Base-by-base conservation (phyloP, 306 rosid genomes). In the Senna siamea region DNA sequence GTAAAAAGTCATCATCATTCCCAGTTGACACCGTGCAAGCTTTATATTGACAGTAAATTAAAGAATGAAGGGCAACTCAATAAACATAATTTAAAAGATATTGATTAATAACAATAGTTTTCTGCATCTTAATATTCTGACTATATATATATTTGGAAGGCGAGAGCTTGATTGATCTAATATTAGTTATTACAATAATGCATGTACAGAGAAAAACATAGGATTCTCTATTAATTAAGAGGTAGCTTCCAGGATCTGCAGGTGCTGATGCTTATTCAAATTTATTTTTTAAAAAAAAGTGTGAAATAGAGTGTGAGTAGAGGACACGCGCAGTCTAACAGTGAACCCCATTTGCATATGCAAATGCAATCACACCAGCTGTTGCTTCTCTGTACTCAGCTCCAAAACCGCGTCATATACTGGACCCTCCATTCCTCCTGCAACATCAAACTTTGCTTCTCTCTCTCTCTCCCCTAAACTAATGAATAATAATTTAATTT, bases 371-470 rank as follows among this genome's bases (percentile, higher is more conserved):
- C 38, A 55, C 57, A 90, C 92, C 96, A 93, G 98, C 98, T 93
- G 90, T 76, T 79, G 77, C 85, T 79, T 62, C 79, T 72, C 98
- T 93, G 97, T 69, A 87, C 60, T 70, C 93, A 84, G 57, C 77
- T 79, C 82, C 57, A 61, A 93, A 89, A 89, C 77, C 98, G 98
- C 98, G 98, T 93, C 38, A 26, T 5, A 37, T 26, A 26, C 3
- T 40, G 81, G 72, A 41, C 76, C 62, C 72, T 58, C 75, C 15
- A 67, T 60, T 62, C 56, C 66, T 73, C 81, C 70, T 82, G 83
- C 68, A 84, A 26, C 30, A 26, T 26, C 30, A 26, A 1, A 48
- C 55, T 11, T 7, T 7, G 18, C 67, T 17, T 6, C 28, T 58
- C 18, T 63, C 41, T 54, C 50, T 70, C 47, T 46, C 69, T 66